phyloP scores from a whole-genome alignment of 2,329 filamentous ascomycete genomes.

The Talaromyces rugulosus region DNA sequence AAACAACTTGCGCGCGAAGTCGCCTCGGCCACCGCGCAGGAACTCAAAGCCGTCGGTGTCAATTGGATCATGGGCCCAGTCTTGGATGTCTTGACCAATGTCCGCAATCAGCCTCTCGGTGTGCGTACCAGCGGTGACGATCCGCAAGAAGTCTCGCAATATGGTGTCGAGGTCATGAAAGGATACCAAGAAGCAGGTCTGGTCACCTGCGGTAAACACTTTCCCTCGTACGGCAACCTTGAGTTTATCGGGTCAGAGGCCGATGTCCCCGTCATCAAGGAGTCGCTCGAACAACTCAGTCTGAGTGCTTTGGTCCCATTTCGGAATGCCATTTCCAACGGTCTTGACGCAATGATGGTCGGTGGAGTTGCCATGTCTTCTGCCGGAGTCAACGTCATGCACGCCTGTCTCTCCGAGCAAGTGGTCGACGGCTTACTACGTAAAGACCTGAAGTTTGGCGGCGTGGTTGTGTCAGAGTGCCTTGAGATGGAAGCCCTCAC shows the following conservation, averaged over 20 bases:
- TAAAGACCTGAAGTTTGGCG: constrained; percentile 83
- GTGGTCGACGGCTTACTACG: constrained; percentile 86
- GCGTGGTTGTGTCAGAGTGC: constrained; percentile 92
- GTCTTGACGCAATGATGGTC: constrained; percentile 91
- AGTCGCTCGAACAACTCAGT: constrained; percentile 87
- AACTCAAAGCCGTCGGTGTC: constrained; percentile 87
- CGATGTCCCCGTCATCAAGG: constrained; percentile 92
- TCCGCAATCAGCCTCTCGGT: constrained; percentile 82
- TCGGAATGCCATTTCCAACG: constrained; percentile 79
- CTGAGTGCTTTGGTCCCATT: constrained; percentile 90
- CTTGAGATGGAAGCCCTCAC: constrained; percentile 95
- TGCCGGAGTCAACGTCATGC: constrained; percentile 87
- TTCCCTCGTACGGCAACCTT: constrained; percentile 91
- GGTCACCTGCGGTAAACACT: constrained; percentile 90
- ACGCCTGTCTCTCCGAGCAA: constrained; percentile 88
- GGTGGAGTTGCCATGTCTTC: constrained; percentile 92
- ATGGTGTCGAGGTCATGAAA: constrained; percentile 83
- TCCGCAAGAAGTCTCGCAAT: constrained; percentile 89
- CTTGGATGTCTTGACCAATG: constrained; percentile 89
- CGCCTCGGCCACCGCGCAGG: constrained; percentile 87
- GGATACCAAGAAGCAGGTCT: constrained; percentile 90
- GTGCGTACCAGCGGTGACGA: constrained; percentile 89
- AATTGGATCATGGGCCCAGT: constrained; percentile 95
- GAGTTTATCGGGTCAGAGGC: constrained; percentile 88
- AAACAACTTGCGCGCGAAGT: constrained; percentile 82